A percentile compares a stretch with the other conserved stretches of the same genome.
Evolutionary conservation across 148 eudicot species (phyloP).

Genomic region (Spergularia bocconei): DNA sequence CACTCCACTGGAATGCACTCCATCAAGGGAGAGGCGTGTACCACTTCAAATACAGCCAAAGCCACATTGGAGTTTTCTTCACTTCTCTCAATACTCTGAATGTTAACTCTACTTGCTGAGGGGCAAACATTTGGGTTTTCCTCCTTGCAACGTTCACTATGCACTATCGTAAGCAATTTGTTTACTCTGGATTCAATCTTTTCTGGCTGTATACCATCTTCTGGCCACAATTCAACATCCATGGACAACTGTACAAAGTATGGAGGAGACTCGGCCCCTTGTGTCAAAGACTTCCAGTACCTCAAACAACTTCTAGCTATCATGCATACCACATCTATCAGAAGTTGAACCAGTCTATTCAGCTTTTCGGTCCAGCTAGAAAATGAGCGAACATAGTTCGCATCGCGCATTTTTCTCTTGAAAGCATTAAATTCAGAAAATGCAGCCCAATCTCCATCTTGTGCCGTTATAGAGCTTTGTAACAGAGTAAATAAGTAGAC

Average conservation of each 20-base stretch:
- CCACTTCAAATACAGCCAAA: constrained; percentile 92
- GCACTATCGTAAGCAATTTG: constrained; percentile 66
- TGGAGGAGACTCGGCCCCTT: constrained; percentile 97
- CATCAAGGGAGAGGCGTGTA: constrained; percentile 62
- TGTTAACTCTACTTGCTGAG: constrained; percentile 75
- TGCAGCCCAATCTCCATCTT: constrained; percentile 85
- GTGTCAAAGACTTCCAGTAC: constrained; percentile 85
- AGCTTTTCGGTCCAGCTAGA: constrained; percentile 55
- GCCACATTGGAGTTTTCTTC: constrained; percentile 68
- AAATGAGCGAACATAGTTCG: constrained; percentile 30
- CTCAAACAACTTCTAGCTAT: constrained; percentile 52
- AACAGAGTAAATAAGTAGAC: constrained; percentile 91
- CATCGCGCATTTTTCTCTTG: constrained; percentile 34
- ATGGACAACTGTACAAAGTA: constrained; percentile 87
- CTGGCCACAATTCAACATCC: constrained; percentile 90
- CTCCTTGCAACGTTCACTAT: constrained; percentile 67
- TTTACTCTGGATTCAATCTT: constrained; percentile 86
- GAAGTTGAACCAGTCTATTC: constrained; percentile 38
- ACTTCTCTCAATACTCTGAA: constrained; percentile 93
- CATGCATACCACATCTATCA: constrained; percentile 42
- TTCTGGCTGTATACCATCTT: constrained; percentile 95
- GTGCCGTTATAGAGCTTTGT: constrained; percentile 91
- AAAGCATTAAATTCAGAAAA: constrained; percentile 42
- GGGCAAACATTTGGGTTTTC: constrained; percentile 46
- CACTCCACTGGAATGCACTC: constrained; percentile 54